Evolutionary conservation across 768 basidiomycete species (phyloP).

Genomic region (Neoboletus subvelutipes): DNA sequence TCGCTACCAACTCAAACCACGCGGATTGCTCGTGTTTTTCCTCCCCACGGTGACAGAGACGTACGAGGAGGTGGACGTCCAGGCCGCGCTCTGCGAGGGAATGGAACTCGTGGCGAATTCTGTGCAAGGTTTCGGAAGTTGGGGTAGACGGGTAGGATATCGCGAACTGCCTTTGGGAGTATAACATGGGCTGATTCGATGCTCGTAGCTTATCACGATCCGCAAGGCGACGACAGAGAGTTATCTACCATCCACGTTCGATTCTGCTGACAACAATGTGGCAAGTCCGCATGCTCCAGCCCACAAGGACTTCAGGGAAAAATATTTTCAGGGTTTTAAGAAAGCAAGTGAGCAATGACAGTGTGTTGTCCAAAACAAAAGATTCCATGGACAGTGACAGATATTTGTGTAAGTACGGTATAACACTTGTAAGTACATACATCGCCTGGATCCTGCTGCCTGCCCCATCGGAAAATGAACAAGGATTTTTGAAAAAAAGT

Average conservation of each 20-base stretch:
- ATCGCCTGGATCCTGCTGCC: too few relatives aligned
- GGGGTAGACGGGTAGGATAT: conserved; percentile 81
- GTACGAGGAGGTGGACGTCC: conserved; percentile 84
- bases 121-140: conserved; percentile 89
- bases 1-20: conserved; percentile 79
- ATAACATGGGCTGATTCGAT: conserved; percentile 1
- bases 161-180: not conserved
- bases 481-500: too few relatives aligned
- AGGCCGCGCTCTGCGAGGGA: conserved; percentile 74
- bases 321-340: conserved; percentile 84
- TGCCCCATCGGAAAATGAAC: too few relatives aligned
- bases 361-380: not conserved
- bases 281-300: conserved; percentile 62
- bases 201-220: conserved; percentile 85
- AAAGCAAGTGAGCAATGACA: conserved; percentile 30
- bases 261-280: conserved; percentile 19
- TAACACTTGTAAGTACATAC: too few relatives aligned
- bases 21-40: conserved; percentile 93
- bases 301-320: conserved; percentile 85
- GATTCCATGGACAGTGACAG: not conserved
- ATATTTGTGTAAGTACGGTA: not conserved
- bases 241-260: conserved; percentile 58
- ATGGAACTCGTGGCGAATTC: conserved; percentile 90
- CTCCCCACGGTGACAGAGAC: conserved; percentile 90
- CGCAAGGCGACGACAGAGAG: conserved; percentile 55